phyloP scores from a whole-genome alignment of 352 stramenopile genomes.

The Globisporangium carolinianum region DNA sequence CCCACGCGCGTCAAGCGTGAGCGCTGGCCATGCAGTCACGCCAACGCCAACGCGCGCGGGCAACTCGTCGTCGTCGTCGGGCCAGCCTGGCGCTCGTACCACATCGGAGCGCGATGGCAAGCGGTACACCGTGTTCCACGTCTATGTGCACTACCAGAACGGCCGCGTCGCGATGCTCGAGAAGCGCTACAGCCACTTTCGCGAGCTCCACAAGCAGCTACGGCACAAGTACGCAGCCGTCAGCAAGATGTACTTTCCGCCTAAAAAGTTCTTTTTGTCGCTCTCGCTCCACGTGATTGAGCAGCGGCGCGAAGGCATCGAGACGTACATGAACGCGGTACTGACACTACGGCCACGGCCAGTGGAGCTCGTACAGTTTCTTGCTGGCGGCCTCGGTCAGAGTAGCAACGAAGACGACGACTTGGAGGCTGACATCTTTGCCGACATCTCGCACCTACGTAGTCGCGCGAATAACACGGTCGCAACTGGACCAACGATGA shows the following conservation, averaged over 20 bases:
- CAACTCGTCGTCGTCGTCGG: slow-evolving; percentile 8
- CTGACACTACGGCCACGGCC: slow-evolving; percentile 63
- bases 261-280: slow-evolving; percentile 85
- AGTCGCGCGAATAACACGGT: not conserved
- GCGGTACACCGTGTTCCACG: slow-evolving; percentile 71
- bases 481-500: not conserved
- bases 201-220: slow-evolving; percentile 75
- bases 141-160: slow-evolving; percentile 73
- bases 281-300: slow-evolving; percentile 84
- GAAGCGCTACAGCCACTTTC: slow-evolving; percentile 83
- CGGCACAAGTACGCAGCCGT: slow-evolving; percentile 75
- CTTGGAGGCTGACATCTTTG: slow-evolving; percentile 41
- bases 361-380: slow-evolving; percentile 60
- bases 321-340: slow-evolving; percentile 79
- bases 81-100: not conserved
- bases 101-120: slow-evolving; percentile 23
- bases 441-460: slow-evolving; percentile 20
- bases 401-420: slow-evolving; percentile 61
- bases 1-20: slow-evolving; percentile 4
- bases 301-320: slow-evolving; percentile 72
- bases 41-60: not conserved
- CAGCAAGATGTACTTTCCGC: slow-evolving; percentile 77
- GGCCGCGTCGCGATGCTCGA: slow-evolving; percentile 49
- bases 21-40: slow-evolving; percentile 1
- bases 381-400: slow-evolving; percentile 31